A percentile compares a stretch with the other conserved stretches of the same genome.
Conservation (phyloP, 441 rosid genomes). For the Pelargonium cotyledonis region DNA sequence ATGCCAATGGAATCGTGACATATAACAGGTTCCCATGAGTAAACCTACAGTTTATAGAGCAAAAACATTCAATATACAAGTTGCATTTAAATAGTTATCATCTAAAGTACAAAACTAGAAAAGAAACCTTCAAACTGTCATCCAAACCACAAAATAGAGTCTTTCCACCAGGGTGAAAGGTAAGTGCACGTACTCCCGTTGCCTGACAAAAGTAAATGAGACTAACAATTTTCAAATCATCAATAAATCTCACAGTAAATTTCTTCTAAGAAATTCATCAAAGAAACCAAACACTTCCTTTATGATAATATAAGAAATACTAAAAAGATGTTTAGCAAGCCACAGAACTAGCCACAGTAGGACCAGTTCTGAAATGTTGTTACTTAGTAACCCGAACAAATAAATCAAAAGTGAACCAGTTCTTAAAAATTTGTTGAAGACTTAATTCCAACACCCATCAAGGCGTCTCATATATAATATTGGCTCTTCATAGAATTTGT, state of each 20-base stretch:
- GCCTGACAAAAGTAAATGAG: conserved; percentile 39
- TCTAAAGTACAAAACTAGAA: conserved; percentile 15
- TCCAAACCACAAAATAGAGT: conserved; percentile 86
- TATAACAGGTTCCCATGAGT: conserved; percentile 96
- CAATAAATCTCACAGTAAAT: background rate
- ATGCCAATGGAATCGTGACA: conserved; percentile 71
- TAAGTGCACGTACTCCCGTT: conserved; percentile 56
- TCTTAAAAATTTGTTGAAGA: too few relatives aligned
- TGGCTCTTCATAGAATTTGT: too few relatives aligned
- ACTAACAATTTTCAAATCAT: background rate
- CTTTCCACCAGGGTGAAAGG: conserved; percentile 88
- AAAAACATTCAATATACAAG: background rate
- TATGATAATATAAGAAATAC: too few relatives aligned
- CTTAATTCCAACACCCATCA: too few relatives aligned
- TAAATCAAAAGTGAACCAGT: too few relatives aligned
- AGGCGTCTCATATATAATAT: too few relatives aligned
- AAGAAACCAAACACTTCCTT: too few relatives aligned
- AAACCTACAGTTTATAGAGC: conserved; percentile 50
- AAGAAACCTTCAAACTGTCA: conserved; percentile 72
- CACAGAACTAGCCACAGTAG: too few relatives aligned
- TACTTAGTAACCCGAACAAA: too few relatives aligned
- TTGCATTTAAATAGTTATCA: conserved; percentile 13
- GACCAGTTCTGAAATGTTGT: too few relatives aligned
- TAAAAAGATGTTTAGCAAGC: too few relatives aligned
- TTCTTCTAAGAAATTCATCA: background rate